Conservation (phyloP, 768 basidiomycete genomes). For the Boletus vermiculosoides region DNA sequence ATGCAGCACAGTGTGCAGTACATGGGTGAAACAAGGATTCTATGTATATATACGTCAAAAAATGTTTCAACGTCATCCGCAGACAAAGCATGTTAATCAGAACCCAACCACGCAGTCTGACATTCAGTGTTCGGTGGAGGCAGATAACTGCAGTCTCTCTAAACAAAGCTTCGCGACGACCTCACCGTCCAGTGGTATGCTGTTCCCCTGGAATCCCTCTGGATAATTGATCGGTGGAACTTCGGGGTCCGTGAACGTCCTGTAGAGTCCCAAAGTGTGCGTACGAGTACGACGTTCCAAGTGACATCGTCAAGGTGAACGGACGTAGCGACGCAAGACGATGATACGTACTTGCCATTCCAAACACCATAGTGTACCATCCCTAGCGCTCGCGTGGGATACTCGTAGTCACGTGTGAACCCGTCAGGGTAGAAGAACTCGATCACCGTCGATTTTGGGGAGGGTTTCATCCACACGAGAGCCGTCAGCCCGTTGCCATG, state of each 20-base stretch:
- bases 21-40: no score
- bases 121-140: no score
- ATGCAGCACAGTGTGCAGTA: no score
- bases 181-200: no score
- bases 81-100: no score
- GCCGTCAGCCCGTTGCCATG: constrained; percentile 91
- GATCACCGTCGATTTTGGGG: constrained; percentile 79
- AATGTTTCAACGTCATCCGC: no score
- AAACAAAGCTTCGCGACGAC: no score
- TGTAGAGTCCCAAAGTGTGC: constrained; percentile 23
- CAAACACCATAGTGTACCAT: constrained; percentile 87
- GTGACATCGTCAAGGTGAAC: background rate
- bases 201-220: no score
- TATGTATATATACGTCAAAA: no score
- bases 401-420: constrained; percentile 86
- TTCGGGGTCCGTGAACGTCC: constrained; percentile 73
- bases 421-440: constrained; percentile 88
- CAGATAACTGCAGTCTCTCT: no score
- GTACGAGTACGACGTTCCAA: background rate
- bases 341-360: constrained; percentile 56
- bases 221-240: constrained; percentile 50
- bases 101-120: no score
- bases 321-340: background rate
- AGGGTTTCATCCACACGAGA: constrained; percentile 90
- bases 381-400: constrained; percentile 75